Base-by-base conservation (phyloP, 129 eudicot genomes). In the Tagetes patula region DNA sequence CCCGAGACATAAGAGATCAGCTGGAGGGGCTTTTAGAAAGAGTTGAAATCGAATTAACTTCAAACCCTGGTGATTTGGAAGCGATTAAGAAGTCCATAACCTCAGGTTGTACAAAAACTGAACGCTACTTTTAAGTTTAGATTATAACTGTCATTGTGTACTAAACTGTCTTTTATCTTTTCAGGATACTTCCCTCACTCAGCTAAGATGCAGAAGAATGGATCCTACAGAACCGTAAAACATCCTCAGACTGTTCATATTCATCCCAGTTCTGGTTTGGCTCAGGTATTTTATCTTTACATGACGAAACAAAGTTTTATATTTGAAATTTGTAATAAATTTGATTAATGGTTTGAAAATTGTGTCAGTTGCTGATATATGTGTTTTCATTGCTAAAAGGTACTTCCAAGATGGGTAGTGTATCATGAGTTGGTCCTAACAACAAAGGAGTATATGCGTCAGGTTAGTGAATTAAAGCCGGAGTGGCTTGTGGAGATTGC, bases 401-500 rank as follows among this genome's bases (percentile, higher is more conserved):
- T 74, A 11, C 98, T 85, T 56, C 98, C 98, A 42, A 90, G 98
- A 85, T 93, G 98, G 98, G 92, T 89, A 54, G 81, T 93, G 9
- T 93, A 93, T 81, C 96, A 92, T 65, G 98, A 89, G 69, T 76
- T 92, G 79, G 98, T 92, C 53, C 71, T 89, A 73, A 92, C 98
- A 2, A 82, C 92, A 0, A 93, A 93, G 84, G 96, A 89, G 77
- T 93, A 93, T 74, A 93, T 93, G 98, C 84, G 98, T 53, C 96
- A 93, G 85, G 96, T 87, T 1, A 93, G 86, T 8, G 96, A 93
- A 61, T 68, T 93, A 56, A 87, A 93, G 74, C 96, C 98, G 0
- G 98, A 93, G 49, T 89, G 98, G 98, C 82, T 94, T 48, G 88
- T 90, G 60, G 98, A 94, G 69, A 95, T 95, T 49, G 99, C 99